Conservation (phyloP, 169 alveolate genomes). For the Plasmodium gonderi region DNA sequence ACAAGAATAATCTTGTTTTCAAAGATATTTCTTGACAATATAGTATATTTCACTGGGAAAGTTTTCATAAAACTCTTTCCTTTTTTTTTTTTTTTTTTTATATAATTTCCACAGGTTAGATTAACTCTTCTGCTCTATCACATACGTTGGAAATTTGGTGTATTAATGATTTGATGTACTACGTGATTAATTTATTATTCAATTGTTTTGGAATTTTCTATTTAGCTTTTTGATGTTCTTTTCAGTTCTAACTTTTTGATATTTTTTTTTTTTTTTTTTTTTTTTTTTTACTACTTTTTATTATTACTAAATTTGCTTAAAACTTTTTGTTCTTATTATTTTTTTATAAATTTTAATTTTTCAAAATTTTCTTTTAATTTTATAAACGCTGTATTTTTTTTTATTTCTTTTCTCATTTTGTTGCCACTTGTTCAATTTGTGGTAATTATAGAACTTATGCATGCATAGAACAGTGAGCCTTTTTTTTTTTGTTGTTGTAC, state of each 20-base stretch:
- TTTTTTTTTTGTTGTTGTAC: background rate
- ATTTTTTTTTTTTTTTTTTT: too few species aligned
- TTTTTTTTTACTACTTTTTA: too few species aligned
- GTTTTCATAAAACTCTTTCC: constrained; percentile 15
- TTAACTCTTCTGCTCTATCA: too few species aligned
- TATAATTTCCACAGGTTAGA: background rate
- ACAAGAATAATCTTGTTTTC: background rate
- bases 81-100: background rate
- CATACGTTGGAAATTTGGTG: too few species aligned
- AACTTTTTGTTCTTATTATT: too few species aligned
- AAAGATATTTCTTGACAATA: constrained; percentile 17
- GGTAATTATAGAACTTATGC: background rate
- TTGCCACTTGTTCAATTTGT: background rate
- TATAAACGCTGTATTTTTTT: too few species aligned
- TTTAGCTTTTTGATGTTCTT: too few species aligned
- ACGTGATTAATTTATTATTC: too few species aligned
- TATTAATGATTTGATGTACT: too few species aligned
- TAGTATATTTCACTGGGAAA: background rate
- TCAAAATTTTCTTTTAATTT: background rate
- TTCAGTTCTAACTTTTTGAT: too few species aligned
- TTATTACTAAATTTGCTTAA: too few species aligned
- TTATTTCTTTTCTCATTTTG: background rate
- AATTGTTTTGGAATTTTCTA: too few species aligned
- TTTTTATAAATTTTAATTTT: background rate
- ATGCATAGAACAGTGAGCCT: background rate